Base-by-base conservation (phyloP, 306 rosid genomes). In the Canavalia gladiata region DNA sequence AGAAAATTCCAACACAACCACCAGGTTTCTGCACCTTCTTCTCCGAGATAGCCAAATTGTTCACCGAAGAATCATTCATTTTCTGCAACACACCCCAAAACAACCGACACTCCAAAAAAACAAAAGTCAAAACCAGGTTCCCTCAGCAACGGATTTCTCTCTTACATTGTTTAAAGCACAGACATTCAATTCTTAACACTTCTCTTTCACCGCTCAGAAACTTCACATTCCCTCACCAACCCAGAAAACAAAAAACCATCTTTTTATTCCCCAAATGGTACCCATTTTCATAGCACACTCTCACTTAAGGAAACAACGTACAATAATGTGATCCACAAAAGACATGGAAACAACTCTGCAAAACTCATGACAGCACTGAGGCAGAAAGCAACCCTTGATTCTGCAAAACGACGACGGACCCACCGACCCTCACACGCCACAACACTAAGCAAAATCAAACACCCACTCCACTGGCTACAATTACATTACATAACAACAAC, bases 1-100 rank as follows among this genome's bases (percentile, higher is more conserved):
- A 90, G 97, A 94, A 91, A 83, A 94, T 90, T 29, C 98, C 97
- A 59, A 72, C 88, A 73, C 97, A 94, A 64, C 97, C 98, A 81
- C 97, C 97, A 13, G 90, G 90, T 68, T 77, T 89, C 25, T 83
- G 94, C 37, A 81, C 84, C 80, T 88, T 86, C 89, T 87, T 93
- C 83, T 94, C 98, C 1, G 91, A 46, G 50, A 94, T 89, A 4
- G 91, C 90, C 75, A 94, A 86, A 84, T 77, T 64, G 84, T 82
- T 87, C 77, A 72, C 93, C 0, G 84, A 8, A 86, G 82, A 65
- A 6, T 92, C 97, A 78, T 76, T 84, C 98, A 94, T 91, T 86
- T 18, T 88, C 85, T 43, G 37, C 76, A 28, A 63, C 50, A 76
- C 73, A 68, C 28, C 13, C 30, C 29, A 59, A 68, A 42, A 66